Evolutionary conservation across 805 yeast species (phyloP).

Genomic region (Metschnikowia santaceciliae): DNA sequence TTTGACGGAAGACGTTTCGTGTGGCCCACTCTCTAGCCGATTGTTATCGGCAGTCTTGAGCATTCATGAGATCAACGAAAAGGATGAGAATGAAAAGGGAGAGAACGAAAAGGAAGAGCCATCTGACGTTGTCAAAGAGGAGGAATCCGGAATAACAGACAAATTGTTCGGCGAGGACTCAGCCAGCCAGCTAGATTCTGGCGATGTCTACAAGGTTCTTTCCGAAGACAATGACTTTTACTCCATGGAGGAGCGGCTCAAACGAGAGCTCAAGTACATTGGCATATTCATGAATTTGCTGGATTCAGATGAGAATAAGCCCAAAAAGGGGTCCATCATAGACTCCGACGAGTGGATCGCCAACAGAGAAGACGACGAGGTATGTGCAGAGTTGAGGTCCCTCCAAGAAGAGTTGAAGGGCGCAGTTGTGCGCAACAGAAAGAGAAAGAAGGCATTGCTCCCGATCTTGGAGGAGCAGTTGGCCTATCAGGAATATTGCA

Average conservation of each 20-base stretch:
- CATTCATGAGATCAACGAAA: constrained; percentile 27
- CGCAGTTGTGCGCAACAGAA: constrained; percentile 60
- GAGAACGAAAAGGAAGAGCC: constrained; percentile 18
- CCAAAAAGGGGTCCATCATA: constrained; percentile 26
- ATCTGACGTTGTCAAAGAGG: constrained; percentile 12
- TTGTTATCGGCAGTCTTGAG: constrained; percentile 74
- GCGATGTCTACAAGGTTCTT: constrained; percentile 38
- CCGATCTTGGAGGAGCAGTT: constrained; percentile 82
- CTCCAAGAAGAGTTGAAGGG: constrained; percentile 66
- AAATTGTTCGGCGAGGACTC: constrained; percentile 29
- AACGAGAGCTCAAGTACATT: constrained; percentile 81
- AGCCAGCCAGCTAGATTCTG: constrained; percentile 33
- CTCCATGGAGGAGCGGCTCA: constrained; percentile 80
- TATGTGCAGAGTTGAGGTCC: constrained; percentile 74
- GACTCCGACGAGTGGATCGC: constrained; percentile 69
- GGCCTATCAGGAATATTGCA: constrained; percentile 91
- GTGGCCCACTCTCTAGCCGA: constrained; percentile 89
- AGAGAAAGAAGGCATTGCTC: constrained; percentile 58
- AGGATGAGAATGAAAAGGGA: constrained; percentile 13
- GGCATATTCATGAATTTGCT: constrained; percentile 75
- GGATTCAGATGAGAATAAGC: constrained; percentile 24
- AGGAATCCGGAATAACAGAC: constrained; percentile 10
- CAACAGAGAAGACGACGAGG: constrained; percentile 89
- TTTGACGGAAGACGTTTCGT: constrained; percentile 71
- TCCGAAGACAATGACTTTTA: constrained; percentile 61